phyloP scores from a whole-genome alignment of 768 basidiomycete species.

The Clitopilus passeckerianus region DNA sequence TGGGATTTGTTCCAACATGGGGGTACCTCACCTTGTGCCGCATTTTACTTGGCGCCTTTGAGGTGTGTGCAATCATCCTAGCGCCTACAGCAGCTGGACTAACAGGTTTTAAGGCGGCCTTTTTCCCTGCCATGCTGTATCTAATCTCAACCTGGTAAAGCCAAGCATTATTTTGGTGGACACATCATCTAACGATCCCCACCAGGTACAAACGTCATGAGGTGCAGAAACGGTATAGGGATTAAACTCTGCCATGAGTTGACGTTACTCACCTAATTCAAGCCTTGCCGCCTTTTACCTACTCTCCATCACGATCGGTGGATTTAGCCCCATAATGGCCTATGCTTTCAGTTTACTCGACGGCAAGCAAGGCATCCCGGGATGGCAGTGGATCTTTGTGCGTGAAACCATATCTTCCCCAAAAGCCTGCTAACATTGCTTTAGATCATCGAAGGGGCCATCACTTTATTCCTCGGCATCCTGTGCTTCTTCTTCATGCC shows the following conservation, averaged over 20 bases:
- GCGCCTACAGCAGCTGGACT: background rate
- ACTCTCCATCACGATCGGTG: slow-evolving; percentile 32
- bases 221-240: slow-evolving; percentile 34
- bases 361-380: slow-evolving; percentile 32
- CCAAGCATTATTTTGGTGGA: background rate
- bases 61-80: slow-evolving; percentile 20
- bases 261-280: background rate
- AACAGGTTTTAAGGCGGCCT: slow-evolving; percentile 27
- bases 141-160: slow-evolving; percentile 41
- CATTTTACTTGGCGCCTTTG: slow-evolving; percentile 39
- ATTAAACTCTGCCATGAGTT: background rate
- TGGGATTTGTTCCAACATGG: slow-evolving; percentile 41
- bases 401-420: slow-evolving; percentile 6
- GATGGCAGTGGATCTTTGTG: slow-evolving; percentile 51
- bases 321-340: slow-evolving; percentile 38
- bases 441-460: slow-evolving; percentile 41
- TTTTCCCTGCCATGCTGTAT: slow-evolving; percentile 41
- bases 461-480: slow-evolving; percentile 35
- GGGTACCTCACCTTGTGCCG: slow-evolving; percentile 32
- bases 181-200: slow-evolving; percentile 3
- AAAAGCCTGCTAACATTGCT: background rate
- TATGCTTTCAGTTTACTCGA: slow-evolving; percentile 35
- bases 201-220: slow-evolving; percentile 40
- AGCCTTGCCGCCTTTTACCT: slow-evolving; percentile 37
- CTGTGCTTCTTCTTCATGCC: slow-evolving; percentile 38